Evolutionary conservation across 768 basidiomycete genomes (phyloP), one percentile per base, ranked within the genome.

Genomic region (Xerocomellus chrysenteron): DNA sequence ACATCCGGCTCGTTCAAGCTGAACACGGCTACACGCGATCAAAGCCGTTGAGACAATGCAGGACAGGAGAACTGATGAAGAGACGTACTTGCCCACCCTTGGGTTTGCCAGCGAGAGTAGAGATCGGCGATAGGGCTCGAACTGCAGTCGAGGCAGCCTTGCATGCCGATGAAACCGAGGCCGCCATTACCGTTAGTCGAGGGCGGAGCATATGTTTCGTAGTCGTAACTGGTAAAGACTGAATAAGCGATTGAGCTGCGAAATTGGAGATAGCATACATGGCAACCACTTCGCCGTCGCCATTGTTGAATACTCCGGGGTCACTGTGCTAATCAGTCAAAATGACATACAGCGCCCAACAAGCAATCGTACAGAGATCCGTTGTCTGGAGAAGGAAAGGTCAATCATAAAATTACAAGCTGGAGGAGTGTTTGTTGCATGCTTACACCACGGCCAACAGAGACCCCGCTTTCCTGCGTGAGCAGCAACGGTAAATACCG

Each of bases 121-220:
- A 75, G 70, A 28, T 68, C 54, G 7, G 58, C 61, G 13, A 75
- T 65, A 3, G 74, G 74, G 33, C 74, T 75, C 6, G 74, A 75
- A 52, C 26, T 52, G n/a, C 74, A 75, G 45, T 76, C 73, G 5
- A 64, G 47, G 52, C 73, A 76, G 11, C 70, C 72, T 52, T 75
- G 75, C 74, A 69, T 76, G 12, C 74, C 74, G 7, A 75, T 73
- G 61, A 76, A 75, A 7, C 63, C 66, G 12, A 75, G 70, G 9
- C 75, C 74, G 2, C 74, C 74, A 7, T 59, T 61, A 1, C 74
- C 75, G 43, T 74, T 74, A 14, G 66, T 67, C 36, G 74, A 74
- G 7, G 69, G 60, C 5, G 74, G 74, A 8, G 56, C 35, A 40
- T 65, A 70, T 16, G 75, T 76, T 51, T 76, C 74, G 42, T 68